These are phyloP conservation scores for Condylostoma magnum DNA, from an alignment of 169 alveolate species.

Conservation along the genomic window DNA sequence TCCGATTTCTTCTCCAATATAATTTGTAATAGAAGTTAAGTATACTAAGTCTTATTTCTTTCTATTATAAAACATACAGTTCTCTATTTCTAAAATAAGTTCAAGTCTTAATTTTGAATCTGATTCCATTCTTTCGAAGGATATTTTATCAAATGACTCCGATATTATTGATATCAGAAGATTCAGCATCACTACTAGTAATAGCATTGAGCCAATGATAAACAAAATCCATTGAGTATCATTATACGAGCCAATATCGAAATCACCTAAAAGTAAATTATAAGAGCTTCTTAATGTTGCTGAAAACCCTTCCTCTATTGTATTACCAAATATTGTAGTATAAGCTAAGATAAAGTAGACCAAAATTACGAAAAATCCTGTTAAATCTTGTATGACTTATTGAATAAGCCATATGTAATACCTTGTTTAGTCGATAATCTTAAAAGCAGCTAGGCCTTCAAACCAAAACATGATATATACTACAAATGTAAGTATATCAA, in stretches of 20 bases:
- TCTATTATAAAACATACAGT: slow-evolving; percentile 18
- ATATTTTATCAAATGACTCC: slow-evolving; percentile 9
- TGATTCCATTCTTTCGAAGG: not conserved
- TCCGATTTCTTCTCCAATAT: too few species aligned
- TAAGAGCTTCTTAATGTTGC: not conserved
- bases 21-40: too few species aligned
- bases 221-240: not conserved
- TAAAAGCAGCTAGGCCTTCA: not conserved
- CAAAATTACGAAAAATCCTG: not conserved
- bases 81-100: slow-evolving; percentile 23
- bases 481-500: not conserved
- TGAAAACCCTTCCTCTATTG: not conserved
- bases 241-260: not conserved
- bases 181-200: not conserved
- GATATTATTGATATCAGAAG: not conserved
- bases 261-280: slow-evolving; percentile 1
- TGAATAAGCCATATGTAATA: too few species aligned
- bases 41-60: not conserved
- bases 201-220: not conserved
- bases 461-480: not conserved
- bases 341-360: not conserved
- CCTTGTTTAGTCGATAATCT: too few species aligned
- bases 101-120: not conserved
- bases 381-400: not conserved
- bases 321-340: not conserved